Conservation (phyloP, 345 rosid genomes). For the Eucalyptus polybractea region DNA sequence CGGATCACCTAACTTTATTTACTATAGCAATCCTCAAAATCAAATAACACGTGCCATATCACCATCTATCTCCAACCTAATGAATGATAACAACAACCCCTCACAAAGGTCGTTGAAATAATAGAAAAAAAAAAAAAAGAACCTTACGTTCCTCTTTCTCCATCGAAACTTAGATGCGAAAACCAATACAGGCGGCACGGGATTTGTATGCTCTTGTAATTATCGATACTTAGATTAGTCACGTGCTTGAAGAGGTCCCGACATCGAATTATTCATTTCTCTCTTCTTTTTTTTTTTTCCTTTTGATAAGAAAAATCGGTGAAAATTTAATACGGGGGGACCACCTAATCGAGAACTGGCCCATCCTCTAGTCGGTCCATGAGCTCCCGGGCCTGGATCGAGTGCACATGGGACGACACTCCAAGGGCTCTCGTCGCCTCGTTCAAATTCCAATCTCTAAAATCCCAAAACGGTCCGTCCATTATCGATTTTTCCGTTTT, state of each 20-base stretch:
- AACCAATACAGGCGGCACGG: no score
- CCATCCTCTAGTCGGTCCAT: not conserved
- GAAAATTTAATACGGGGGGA: not conserved
- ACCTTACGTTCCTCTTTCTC: not conserved
- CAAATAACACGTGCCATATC: not conserved
- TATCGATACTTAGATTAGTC: not conserved
- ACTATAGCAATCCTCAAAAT: not conserved
- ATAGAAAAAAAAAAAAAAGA: not conserved
- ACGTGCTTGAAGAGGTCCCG: not conserved
- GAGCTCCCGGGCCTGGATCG: not conserved
- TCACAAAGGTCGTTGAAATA: not conserved
- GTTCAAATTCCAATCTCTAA: not conserved
- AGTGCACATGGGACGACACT: not conserved
- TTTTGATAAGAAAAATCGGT: not conserved
- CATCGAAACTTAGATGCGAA: not conserved
- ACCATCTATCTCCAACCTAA: rapidly evolving
- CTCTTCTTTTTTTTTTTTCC: not conserved
- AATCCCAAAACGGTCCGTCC: not conserved
- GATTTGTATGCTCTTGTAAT: not conserved
- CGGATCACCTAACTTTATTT: not conserved
- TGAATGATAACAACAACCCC: not conserved
- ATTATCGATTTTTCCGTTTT: rapidly evolving
- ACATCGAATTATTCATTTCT: not conserved
- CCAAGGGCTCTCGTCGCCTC: not conserved
- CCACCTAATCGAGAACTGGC: not conserved